Conservation (phyloP, 2,329 filamentous ascomycete species). For the Malbranchea cinnamomea region DNA sequence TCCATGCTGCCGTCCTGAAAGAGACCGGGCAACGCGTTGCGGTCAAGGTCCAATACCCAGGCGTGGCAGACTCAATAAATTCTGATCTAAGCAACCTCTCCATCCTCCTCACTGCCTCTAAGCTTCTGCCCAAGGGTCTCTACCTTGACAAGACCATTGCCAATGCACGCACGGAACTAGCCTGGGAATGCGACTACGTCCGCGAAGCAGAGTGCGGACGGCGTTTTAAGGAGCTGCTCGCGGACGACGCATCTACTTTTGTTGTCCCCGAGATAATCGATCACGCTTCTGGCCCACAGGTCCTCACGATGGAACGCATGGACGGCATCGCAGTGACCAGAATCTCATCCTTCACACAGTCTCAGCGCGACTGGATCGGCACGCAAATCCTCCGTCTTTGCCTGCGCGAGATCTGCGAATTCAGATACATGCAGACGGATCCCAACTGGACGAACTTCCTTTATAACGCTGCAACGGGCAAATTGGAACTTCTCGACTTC, state of each 20-base stretch:
- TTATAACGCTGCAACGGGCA: constrained; percentile 57
- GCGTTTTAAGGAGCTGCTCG: constrained; percentile 63
- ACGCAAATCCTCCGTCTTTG: constrained; percentile 85
- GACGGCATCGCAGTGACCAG: constrained; percentile 75
- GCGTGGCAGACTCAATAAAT: constrained; percentile 88
- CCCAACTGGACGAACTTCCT: constrained; percentile 99
- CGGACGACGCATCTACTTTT: constrained; percentile 60
- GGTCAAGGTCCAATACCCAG: constrained; percentile 95
- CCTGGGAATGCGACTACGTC: constrained; percentile 92
- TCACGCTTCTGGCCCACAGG: constrained; percentile 70
- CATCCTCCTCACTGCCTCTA: constrained; percentile 77
- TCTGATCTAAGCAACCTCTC: constrained; percentile 90
- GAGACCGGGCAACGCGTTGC: constrained; percentile 64
- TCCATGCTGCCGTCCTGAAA: constrained; percentile 70
- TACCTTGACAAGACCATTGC: constrained; percentile 96
- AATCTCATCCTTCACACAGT: constrained; percentile 57
- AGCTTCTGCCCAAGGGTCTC: constrained; percentile 75
- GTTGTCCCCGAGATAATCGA: constrained; percentile 61
- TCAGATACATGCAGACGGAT: constrained; percentile 97
- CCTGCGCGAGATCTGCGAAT: constrained; percentile 82
- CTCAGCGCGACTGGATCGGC: constrained; percentile 89
- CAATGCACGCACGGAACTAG: constrained; percentile 80
- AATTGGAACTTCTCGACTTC: constrained; percentile 87
- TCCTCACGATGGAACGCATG: constrained; percentile 89
- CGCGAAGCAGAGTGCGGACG: constrained; percentile 71